Conservation (phyloP, 768 basidiomycete species). For the Mycena galopus region DNA sequence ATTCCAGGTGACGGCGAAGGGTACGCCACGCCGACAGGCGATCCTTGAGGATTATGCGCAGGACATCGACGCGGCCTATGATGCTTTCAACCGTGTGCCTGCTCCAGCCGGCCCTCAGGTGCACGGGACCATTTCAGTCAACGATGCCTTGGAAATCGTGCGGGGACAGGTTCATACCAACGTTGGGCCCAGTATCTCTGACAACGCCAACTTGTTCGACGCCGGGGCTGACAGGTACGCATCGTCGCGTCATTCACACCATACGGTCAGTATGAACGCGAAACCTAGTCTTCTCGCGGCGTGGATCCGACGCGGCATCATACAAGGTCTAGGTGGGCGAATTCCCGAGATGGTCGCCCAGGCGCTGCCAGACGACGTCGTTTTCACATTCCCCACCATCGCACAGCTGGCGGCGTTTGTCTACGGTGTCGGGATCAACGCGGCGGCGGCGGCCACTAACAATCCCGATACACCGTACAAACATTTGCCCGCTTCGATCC, state of each 20-base stretch:
- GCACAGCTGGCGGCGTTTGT: conserved; percentile 7
- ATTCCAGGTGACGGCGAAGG: conserved; percentile 58
- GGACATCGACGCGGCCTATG: conserved; percentile 51
- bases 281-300: conserved; percentile 15
- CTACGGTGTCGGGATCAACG: not conserved
- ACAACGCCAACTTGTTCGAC: conserved; percentile 6
- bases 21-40: conserved; percentile 51
- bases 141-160: conserved; percentile 11
- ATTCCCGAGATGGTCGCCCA: not conserved
- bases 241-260: not conserved
- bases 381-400: conserved; percentile 17
- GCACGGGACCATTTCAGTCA: conserved; percentile 3
- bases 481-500: conserved; percentile 3
- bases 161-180: conserved; percentile 6
- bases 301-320: conserved; percentile 7
- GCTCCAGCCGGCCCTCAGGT: not conserved
- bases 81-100: not conserved
- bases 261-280: not conserved
- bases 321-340: not conserved
- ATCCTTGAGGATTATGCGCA: conserved; percentile 52
- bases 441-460: not conserved
- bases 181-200: not conserved
- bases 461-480: conserved; percentile 1
- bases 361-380: conserved; percentile 2
- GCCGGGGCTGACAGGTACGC: conserved; percentile 11